phyloP scores from a whole-genome alignment of 192 early-diverging fungal species.

The Coemansia sp. region DNA sequence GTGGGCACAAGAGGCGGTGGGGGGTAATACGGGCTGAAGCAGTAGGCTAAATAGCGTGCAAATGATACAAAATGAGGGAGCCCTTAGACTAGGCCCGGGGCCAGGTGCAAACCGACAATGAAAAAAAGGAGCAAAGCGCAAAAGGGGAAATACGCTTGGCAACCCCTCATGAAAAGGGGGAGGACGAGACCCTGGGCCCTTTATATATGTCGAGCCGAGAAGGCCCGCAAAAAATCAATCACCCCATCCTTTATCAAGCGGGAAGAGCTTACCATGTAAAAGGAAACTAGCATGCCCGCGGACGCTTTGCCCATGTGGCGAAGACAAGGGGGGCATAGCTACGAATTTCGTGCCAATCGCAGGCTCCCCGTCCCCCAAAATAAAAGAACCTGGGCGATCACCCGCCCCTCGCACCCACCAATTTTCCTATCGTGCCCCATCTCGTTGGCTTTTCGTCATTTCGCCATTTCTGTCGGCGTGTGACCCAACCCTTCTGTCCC shows the following conservation, averaged over 20 bases:
- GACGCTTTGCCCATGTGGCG: background rate
- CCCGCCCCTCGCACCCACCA: slow-evolving; percentile 1
- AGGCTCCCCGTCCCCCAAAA: background rate
- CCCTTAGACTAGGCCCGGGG: background rate
- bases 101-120: background rate
- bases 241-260: background rate
- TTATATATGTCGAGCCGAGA: background rate
- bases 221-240: background rate
- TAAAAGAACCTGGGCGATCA: background rate
- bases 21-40: background rate
- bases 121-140: background rate
- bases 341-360: background rate
- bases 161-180: background rate
- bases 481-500: background rate
- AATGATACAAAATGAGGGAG: background rate
- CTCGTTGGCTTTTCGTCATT: background rate
- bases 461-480: background rate
- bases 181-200: background rate
- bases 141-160: background rate
- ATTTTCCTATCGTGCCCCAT: background rate
- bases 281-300: background rate
- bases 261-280: background rate
- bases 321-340: background rate
- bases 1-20: background rate
- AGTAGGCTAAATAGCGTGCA: background rate